These are phyloP conservation scores for Calonectria leucothoes DNA, from an alignment of 2,329 filamentous ascomycete genomes.

Conservation along the genomic window DNA sequence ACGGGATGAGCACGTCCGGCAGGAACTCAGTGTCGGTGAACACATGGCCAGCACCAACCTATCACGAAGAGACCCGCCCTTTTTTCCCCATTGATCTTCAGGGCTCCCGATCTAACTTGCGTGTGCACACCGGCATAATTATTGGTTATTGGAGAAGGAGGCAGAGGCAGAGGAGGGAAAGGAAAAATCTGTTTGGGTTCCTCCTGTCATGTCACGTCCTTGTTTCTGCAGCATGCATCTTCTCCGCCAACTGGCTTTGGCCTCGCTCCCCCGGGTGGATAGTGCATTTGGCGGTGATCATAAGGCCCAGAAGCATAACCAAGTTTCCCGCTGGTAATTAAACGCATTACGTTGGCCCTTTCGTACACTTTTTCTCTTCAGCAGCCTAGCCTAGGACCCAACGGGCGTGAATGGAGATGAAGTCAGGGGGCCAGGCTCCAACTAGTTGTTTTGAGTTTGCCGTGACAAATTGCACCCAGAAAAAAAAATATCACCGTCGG, in stretches of 20 bases:
- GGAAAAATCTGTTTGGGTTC: not conserved
- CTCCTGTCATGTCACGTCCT: not conserved
- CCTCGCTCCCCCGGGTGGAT: not conserved
- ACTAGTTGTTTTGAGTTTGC: conserved; percentile 9
- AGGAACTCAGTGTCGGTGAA: conserved; percentile 20
- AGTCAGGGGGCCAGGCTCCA: conserved; percentile 4
- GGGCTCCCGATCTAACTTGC: conserved; percentile 1
- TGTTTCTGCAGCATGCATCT: not conserved
- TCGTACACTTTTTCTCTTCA: conserved; percentile 8
- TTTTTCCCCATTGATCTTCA: conserved; percentile 17
- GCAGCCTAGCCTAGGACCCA: not conserved
- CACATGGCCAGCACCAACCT: conserved; percentile 4
- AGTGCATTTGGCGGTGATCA: not conserved
- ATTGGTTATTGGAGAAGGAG: not conserved
- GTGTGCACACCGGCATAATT: not conserved
- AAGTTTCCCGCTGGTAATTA: conserved; percentile 13
- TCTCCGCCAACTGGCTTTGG: not conserved
- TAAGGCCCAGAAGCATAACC: not conserved
- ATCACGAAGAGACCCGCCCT: conserved; percentile 18
- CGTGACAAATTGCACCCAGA: conserved; percentile 29
- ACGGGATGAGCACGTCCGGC: conserved; percentile 5
- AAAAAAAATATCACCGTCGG: conserved; percentile 2
- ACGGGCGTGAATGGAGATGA: conserved; percentile 9
- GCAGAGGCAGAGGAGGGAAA: not conserved
- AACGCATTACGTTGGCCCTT: conserved; percentile 9